A percentile compares a stretch with the other conserved stretches of the same genome.
Evolutionary conservation across 495 filamentous ascomycete species (phyloP).

Genomic region (Schizothecium vesticola): DNA sequence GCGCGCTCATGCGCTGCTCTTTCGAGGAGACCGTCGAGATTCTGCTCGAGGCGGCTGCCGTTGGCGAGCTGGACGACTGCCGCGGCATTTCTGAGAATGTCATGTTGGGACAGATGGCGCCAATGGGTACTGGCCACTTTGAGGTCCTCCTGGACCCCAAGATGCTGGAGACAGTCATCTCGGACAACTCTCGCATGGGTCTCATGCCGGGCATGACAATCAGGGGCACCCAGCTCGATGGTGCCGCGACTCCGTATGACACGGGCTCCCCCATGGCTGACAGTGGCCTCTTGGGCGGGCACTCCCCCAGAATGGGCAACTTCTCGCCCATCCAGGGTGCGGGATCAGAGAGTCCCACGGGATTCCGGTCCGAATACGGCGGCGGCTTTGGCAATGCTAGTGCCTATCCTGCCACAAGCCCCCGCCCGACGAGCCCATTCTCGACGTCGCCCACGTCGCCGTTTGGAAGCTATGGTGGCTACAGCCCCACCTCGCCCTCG

Average conservation of each 20-base stretch:
- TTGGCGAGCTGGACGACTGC: constrained; percentile 94
- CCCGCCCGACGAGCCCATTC: constrained; percentile 75
- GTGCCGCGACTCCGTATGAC: constrained; percentile 92
- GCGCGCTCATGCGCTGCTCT: constrained; percentile 97
- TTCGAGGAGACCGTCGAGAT: constrained; percentile 99
- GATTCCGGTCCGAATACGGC: constrained; percentile 58
- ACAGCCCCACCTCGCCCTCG: constrained; percentile 61
- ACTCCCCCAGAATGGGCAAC: constrained; percentile 71
- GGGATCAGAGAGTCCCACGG: constrained; percentile 68
- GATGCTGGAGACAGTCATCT: constrained; percentile 91
- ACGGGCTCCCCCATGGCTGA: constrained; percentile 82
- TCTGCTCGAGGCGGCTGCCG: constrained; percentile 85
- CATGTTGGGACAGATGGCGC: constrained; percentile 95
- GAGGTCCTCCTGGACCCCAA: constrained; percentile 87
- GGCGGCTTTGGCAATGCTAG: constrained; percentile 52
- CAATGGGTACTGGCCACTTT: constrained; percentile 91
- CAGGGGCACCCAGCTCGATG: constrained; percentile 68
- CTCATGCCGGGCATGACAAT: constrained; percentile 69
- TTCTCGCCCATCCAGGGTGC: constrained; percentile 87
- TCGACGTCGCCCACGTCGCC: constrained; percentile 68
- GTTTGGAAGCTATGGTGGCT: constrained; percentile 60
- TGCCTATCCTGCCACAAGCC: constrained; percentile 63
- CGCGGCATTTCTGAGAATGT: constrained; percentile 97
- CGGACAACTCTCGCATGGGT: constrained; percentile 76
- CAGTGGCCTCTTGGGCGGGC: constrained; percentile 55